Conservation (phyloP, 306 rosid genomes). For the Acacia acuminata region DNA sequence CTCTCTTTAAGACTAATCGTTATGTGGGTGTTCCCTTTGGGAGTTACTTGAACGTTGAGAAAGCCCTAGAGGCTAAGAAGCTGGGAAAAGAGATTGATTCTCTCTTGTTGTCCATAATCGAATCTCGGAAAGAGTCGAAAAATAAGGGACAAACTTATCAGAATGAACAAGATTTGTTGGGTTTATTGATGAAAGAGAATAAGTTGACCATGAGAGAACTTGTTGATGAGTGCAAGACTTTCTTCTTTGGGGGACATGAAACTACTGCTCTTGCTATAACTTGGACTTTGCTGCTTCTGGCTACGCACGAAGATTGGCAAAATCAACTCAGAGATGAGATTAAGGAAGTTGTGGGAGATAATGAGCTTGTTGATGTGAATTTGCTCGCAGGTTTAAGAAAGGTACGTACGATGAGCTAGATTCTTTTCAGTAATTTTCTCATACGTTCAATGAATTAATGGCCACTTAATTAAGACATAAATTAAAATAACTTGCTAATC, state of each 20-base stretch:
- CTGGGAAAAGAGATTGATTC: constrained; percentile 57
- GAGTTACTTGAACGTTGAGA: constrained; percentile 32
- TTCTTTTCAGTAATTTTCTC: not conserved
- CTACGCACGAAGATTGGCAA: constrained; percentile 61
- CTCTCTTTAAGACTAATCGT: constrained; percentile 52
- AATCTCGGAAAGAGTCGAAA: constrained; percentile 22
- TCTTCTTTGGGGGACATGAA: constrained; percentile 78
- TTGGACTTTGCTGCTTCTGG: constrained; percentile 66
- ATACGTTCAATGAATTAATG: not conserved
- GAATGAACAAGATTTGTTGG: constrained; percentile 44
- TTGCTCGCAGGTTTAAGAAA: constrained; percentile 51
- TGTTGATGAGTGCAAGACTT: constrained; percentile 72
- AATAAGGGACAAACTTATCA: not conserved
- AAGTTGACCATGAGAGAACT: constrained; percentile 40
- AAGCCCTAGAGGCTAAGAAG: constrained; percentile 47
- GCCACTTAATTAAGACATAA: not conserved
- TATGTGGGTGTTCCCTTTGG: constrained; percentile 63
- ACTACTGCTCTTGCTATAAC: constrained; percentile 67
- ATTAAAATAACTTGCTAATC: not conserved
- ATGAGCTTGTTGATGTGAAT: constrained; percentile 39
- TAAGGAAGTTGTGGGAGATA: constrained; percentile 47
- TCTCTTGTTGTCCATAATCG: constrained; percentile 40
- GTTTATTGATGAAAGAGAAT: constrained; percentile 47
- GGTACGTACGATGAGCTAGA: constrained; percentile 44
- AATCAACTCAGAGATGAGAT: constrained; percentile 53